Evolutionary conservation across 2,329 filamentous ascomycete genomes (phyloP).

Genomic region (Knufia petricola): DNA sequence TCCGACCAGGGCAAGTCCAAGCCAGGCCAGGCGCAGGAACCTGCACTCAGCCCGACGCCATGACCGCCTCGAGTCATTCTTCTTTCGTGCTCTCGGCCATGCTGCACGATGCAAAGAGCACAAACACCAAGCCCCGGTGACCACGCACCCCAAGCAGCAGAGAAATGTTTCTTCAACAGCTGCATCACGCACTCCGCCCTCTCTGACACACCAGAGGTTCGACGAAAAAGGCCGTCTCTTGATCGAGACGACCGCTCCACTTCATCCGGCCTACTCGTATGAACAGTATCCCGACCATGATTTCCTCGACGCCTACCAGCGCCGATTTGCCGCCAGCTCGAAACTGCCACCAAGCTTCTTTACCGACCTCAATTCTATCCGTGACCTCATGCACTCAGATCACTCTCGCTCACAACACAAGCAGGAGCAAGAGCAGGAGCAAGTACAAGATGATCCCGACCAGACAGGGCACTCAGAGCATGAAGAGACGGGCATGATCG

Average conservation of each 20-base stretch:
- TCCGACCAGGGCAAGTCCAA: background rate
- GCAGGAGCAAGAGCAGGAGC: background rate
- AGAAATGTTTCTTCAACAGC: constrained; percentile 4
- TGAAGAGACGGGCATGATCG: constrained; percentile 23
- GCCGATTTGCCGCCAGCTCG: constrained; percentile 16
- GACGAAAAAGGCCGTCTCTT: constrained; percentile 5
- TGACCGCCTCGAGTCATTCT: background rate
- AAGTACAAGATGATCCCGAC: constrained; percentile 10
- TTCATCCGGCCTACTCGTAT: constrained; percentile 4
- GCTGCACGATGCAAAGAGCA: background rate
- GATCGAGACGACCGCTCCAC: constrained; percentile 5
- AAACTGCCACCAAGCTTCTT: constrained; percentile 19
- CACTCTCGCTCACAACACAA: background rate
- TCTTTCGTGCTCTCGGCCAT: constrained; percentile 1
- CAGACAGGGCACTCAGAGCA: constrained; percentile 30
- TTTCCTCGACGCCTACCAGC: constrained; percentile 17
- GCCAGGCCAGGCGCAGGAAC: background rate
- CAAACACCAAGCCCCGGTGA: background rate
- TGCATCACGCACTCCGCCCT: background rate
- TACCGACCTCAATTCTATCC: constrained; percentile 15
- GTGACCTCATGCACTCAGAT: constrained; percentile 9
- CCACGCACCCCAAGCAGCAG: background rate
- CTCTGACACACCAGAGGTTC: constrained; percentile 5
- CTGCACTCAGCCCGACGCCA: background rate
- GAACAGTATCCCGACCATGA: constrained; percentile 1